These are phyloP conservation scores for Cutaneotrichosporon cavernicola DNA, from an alignment of 1,284 basidiomycete genomes.

Conservation along the genomic window DNA sequence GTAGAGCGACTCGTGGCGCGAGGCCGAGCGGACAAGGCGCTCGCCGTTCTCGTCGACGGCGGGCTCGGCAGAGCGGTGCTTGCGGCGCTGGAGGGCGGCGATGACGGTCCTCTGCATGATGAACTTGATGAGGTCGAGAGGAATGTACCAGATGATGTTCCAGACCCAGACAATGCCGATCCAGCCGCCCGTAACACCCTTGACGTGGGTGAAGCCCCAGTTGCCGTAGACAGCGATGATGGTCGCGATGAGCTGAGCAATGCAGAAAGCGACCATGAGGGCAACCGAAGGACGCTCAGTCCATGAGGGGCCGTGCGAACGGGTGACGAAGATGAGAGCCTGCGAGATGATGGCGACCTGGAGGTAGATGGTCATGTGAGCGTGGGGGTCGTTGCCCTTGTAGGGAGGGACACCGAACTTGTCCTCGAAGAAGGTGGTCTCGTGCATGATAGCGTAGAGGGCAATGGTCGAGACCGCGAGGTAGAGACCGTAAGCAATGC, in stretches of 20 bases:
- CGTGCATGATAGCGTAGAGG: slow-evolving; percentile 78
- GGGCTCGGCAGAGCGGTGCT: slow-evolving; percentile 56
- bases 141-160: slow-evolving; percentile 94
- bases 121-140: slow-evolving; percentile 94
- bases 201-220: slow-evolving; percentile 85
- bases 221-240: slow-evolving; percentile 91
- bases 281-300: slow-evolving; percentile 93
- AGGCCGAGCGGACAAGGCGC: slow-evolving; percentile 80
- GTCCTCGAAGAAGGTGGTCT: slow-evolving; percentile 86
- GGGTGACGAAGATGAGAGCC: slow-evolving; percentile 94
- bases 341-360: slow-evolving; percentile 97
- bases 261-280: slow-evolving; percentile 81
- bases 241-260: slow-evolving; percentile 90
- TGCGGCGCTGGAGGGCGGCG: slow-evolving; percentile 74
- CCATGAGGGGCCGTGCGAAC: slow-evolving; percentile 96
- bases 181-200: slow-evolving; percentile 81
- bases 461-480: slow-evolving; percentile 83
- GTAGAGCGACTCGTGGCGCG: slow-evolving; percentile 92
- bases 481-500: slow-evolving; percentile 91
- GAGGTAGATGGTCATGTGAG: slow-evolving; percentile 67
- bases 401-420: slow-evolving; percentile 69
- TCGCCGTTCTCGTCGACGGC: slow-evolving; percentile 61
- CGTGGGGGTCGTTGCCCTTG: slow-evolving; percentile 53
- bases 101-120: slow-evolving; percentile 90
- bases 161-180: slow-evolving; percentile 96